Evolutionary conservation across 2,329 filamentous ascomycete species (phyloP), one percentile per base, ranked within the genome.

Genomic region (Botrytis sinoallii): DNA sequence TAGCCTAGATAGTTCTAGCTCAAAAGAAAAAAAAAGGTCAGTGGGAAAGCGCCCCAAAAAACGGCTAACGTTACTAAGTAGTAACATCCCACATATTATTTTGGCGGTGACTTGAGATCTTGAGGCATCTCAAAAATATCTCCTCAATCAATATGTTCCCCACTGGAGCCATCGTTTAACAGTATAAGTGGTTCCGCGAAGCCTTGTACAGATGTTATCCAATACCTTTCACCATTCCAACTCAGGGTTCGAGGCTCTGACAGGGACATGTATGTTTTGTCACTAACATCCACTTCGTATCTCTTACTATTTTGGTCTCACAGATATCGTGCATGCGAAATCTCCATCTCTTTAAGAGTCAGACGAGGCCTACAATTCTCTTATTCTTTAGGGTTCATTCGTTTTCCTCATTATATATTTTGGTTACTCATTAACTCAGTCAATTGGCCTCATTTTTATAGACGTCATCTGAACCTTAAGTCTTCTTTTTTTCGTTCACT

Each of bases 301-400:
- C 29, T 20, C n/a, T 61, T 60, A 35, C 63, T 69, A 60, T 69
- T 72, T 52, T 69, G 8, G 61, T 69, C 71, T 42, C 29, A 44
- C 32, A 40, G 25, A 46, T 71, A 42, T 71, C n/a, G 22, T 67
- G 70, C 35, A 55, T 71, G 46, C n/a, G 60, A 25, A 40, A 42
- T 67, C 14, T 18, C 48, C 40, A 32, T 68, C 71, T 57, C 65
- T 68, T 72, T 72, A 72, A 72, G 71, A 67, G 40, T 69, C 57
- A 55, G 63, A 25, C n/a, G 40, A 68, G 32, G 32, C 46, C 60
- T 67, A 48, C 63, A 16, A 35, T 12, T 61, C 25, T 44, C 32
- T 71, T 29, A 25, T 18, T 48, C 29, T 44, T 32, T 57, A 57
- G 57, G 63, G 40, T 61, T 46, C 40, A 35, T 59, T 60, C 48